Conservation (phyloP, 345 rosid species). For the Syzygium aqueum region DNA sequence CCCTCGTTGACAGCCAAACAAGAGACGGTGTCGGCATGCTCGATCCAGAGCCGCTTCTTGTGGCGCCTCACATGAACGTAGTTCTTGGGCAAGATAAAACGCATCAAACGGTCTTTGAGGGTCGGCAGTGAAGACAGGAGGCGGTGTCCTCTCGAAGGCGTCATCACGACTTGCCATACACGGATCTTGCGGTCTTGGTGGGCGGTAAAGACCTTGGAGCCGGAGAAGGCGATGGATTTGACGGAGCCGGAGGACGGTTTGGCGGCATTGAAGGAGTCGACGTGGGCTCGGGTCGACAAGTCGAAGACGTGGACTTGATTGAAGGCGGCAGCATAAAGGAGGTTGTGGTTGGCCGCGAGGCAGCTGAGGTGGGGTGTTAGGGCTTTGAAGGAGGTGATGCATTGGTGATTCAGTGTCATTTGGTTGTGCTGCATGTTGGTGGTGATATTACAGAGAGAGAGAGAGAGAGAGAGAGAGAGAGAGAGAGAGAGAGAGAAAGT, state of each 20-base stretch:
- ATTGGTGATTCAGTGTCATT: not conserved
- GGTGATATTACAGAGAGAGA: not conserved
- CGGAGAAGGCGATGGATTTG: constrained; percentile 31
- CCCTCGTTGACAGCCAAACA: constrained; percentile 20
- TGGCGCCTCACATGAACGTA: constrained; percentile 36
- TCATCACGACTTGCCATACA: constrained; percentile 16
- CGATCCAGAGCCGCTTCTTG: constrained; percentile 36
- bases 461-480: not conserved
- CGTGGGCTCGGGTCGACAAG: constrained; percentile 4
- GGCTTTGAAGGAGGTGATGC: constrained; percentile 16
- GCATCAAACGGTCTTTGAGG: constrained; percentile 17
- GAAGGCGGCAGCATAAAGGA: constrained; percentile 31
- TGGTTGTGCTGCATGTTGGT: not conserved
- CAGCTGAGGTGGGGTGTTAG: constrained; percentile 20
- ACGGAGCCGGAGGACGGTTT: constrained; percentile 23
- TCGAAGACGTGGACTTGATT: constrained; percentile 30
- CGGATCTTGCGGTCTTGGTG: constrained; percentile 47
- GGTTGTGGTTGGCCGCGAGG: constrained; percentile 21
- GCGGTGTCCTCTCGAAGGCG: constrained; percentile 8
- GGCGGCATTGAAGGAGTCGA: constrained; percentile 12
- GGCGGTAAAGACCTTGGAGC: constrained; percentile 28
- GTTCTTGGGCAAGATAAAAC: constrained; percentile 22
- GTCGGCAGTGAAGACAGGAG: constrained; percentile 40
- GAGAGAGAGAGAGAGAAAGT: not conserved
- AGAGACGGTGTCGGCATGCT: constrained; percentile 40